These are phyloP conservation scores for Fistulifera pelliculosa DNA, from an alignment of 108 stramenopile genomes.

Conservation along the genomic window DNA sequence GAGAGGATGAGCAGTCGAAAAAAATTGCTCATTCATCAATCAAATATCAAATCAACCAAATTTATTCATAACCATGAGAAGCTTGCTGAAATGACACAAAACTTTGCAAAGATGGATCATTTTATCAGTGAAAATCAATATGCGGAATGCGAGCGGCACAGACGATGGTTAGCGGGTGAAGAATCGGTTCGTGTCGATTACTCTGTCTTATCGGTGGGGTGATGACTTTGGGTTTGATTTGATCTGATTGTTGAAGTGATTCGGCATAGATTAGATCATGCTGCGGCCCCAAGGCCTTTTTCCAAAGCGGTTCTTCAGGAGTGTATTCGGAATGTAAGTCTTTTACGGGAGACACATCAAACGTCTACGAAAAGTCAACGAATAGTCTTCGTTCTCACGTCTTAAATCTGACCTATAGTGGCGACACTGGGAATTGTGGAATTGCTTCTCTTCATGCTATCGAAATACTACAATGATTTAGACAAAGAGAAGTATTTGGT, in stretches of 20 bases:
- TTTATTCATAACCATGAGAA: no score
- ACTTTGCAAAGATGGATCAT: no score
- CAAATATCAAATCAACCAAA: no score
- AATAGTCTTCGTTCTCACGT: slow-evolving; percentile 1
- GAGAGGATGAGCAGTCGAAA: no score
- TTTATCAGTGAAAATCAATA: no score
- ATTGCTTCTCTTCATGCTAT: slow-evolving; percentile 51
- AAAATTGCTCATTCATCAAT: no score
- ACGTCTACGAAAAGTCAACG: background rate
- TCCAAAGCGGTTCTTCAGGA: slow-evolving; percentile 58
- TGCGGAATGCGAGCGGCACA: no score
- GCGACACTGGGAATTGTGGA: slow-evolving; percentile 69
- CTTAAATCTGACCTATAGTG: slow-evolving; percentile 14
- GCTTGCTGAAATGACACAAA: no score
- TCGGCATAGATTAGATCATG: slow-evolving; percentile 53
- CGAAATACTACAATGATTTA: slow-evolving; percentile 40
- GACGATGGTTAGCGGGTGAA: background rate
- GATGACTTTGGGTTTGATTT: slow-evolving; percentile 54
- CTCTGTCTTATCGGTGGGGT: slow-evolving; percentile 46
- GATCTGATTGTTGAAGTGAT: slow-evolving; percentile 58
- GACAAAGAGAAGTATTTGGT: slow-evolving; percentile 47
- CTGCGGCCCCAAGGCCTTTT: slow-evolving; percentile 54
- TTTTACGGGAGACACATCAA: no score
- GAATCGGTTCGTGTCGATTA: slow-evolving; percentile 19
- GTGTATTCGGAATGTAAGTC: slow-evolving; percentile 75